Base-by-base conservation (phyloP, 495 filamentous ascomycete species). In the Aspergillus bridgeri region DNA sequence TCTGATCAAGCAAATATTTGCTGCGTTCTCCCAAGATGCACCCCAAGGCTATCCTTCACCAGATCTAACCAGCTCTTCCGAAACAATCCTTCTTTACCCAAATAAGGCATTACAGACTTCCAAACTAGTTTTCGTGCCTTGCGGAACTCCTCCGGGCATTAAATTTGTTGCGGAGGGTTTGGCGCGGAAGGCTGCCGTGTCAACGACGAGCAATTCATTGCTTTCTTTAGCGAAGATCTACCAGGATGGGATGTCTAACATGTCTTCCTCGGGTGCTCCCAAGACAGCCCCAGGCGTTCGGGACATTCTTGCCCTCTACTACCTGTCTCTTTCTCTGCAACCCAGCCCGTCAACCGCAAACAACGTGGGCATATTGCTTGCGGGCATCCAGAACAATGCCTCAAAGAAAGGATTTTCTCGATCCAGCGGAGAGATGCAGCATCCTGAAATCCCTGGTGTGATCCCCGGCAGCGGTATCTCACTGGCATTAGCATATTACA, bases 321-420 rank as follows among this genome's bases (percentile, higher is more conserved):
- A 99, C 62, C 81, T 99, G 2, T 98, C 95, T 5, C 78, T 99
- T 21, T 95, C 95, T 0, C 80, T 99, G 8, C 93, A 96, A 57
- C 92, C 94, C 20, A 98, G 94, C 65, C 94, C 94, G 20, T 98
- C 95, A 6, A 99, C 94, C 0, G 94, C 94, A 13, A 99, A 99
- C 65, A 99, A 99, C 69, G 95, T 99, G 44, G 94, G 94, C 5
- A 99, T 99, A 53, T 77, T 99, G 27, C 83, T 99, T 25, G 95
- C 94, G 2, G 90, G 94, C 48, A 89, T 99, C 18, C 94, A 97
- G 60, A 91, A 96, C 62, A 81, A 85, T 33, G 74, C 82, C 6
- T 69, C 82, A n/a, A 63, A 69, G 7, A 71, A 74, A 63, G 62
- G 65, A 19, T 54, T 68, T 19, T 60, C 72, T 7, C 61, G 75